phyloP scores from a whole-genome alignment of 1,139 yeast species.

The Ashbya aceris region DNA sequence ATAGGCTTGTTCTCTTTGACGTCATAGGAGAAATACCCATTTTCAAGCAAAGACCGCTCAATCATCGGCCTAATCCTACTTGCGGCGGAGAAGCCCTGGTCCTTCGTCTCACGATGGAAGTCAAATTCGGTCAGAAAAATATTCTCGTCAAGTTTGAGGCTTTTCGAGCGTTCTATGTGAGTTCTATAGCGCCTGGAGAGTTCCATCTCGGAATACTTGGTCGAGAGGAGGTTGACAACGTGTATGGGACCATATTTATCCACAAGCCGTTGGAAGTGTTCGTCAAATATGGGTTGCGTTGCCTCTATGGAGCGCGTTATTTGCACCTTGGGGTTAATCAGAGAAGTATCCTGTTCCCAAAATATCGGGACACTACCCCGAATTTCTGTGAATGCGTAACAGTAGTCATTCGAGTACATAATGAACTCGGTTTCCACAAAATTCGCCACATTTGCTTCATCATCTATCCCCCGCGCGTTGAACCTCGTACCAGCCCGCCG shows the following conservation, averaged over 20 bases:
- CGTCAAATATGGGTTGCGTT: slow-evolving; percentile 79
- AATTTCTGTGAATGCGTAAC: slow-evolving; percentile 73
- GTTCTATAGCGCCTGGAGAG: slow-evolving; percentile 59
- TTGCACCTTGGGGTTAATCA: slow-evolving; percentile 75
- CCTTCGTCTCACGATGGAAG: slow-evolving; percentile 85
- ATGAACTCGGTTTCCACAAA: slow-evolving; percentile 92
- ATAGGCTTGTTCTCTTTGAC: slow-evolving; percentile 39
- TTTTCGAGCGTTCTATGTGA: slow-evolving; percentile 35
- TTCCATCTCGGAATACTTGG: slow-evolving; percentile 68
- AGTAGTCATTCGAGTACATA: slow-evolving; percentile 45
- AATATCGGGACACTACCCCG: slow-evolving; percentile 94
- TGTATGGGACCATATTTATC: slow-evolving; percentile 81
- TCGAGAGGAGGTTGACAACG: slow-evolving; percentile 71
- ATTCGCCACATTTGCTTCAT: slow-evolving; percentile 90
- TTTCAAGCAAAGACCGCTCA: slow-evolving; percentile 56
- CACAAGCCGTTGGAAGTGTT: slow-evolving; percentile 63
- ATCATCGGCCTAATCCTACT: slow-evolving; percentile 56
- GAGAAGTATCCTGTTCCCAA: slow-evolving; percentile 94
- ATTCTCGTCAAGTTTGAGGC: slow-evolving; percentile 36
- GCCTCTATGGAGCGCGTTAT: slow-evolving; percentile 86
- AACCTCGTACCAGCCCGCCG: slow-evolving; percentile 92
- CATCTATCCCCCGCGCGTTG: slow-evolving; percentile 92
- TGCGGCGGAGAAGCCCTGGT: slow-evolving; percentile 83
- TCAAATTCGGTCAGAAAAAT: slow-evolving; percentile 73
- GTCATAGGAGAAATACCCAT: slow-evolving; percentile 72